Conservation (phyloP, 2,329 filamentous ascomycete species). For the Cladophialophora chaetospira region DNA sequence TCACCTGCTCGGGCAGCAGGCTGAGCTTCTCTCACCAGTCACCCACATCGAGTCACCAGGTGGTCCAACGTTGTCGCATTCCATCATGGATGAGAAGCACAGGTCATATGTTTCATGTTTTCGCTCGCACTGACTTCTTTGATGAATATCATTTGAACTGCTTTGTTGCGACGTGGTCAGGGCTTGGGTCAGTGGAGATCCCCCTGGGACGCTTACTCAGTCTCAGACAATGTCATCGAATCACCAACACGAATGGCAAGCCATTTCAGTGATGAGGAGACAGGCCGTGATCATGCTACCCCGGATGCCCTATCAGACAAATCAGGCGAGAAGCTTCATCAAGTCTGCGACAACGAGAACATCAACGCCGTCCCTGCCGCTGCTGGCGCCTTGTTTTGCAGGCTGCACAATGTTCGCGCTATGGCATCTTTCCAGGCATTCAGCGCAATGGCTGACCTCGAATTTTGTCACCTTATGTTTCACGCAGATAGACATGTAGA, state of each 20-base stretch:
- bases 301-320: neutral
- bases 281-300: constrained; percentile 1
- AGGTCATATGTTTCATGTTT: neutral
- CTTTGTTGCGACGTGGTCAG: neutral
- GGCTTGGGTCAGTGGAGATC: neutral
- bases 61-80: neutral
- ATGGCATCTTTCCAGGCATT: no score
- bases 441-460: no score
- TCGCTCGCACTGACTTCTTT: neutral
- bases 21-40: neutral
- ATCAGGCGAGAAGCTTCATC: neutral
- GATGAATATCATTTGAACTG: neutral
- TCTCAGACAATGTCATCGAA: constrained; percentile 16
- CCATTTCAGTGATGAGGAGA: neutral
- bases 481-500: neutral
- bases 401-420: no score
- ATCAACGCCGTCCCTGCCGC: no score
- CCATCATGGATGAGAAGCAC: neutral
- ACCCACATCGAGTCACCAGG: neutral
- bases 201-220: constrained; percentile 27
- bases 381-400: no score
- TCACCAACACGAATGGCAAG: constrained; percentile 5
- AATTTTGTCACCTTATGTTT: neutral
- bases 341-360: no score
- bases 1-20: constrained; percentile 4